Base-by-base conservation (phyloP, 1,284 basidiomycete species). In the Stygiomarasmius scandens region DNA sequence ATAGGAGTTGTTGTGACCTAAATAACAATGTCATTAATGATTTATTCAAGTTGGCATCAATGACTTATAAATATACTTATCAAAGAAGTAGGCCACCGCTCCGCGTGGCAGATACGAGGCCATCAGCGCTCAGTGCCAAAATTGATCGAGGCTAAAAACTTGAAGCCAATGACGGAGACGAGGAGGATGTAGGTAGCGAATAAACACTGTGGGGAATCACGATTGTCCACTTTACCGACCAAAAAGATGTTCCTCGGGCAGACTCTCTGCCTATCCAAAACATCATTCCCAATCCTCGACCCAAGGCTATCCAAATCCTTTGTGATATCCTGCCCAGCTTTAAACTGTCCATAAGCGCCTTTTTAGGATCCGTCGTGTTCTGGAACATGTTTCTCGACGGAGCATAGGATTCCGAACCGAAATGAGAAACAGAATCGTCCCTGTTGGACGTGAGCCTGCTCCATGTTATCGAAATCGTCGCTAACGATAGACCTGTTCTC, bases 111-210 rank as follows among this genome's bases (percentile, higher is more conserved):
- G n/a, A n/a, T n/a, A n/a, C n/a, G n/a, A n/a, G n/a, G n/a, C n/a
- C n/a, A n/a, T n/a, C n/a, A n/a, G n/a, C n/a, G n/a, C n/a, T n/a
- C n/a, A n/a, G n/a, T n/a, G n/a, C n/a, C n/a, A n/a, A n/a, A 93
- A 74, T 96, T 96, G 71, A 98, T 80, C 0, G 95, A 96, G 0
- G 95, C 94, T 60, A 98, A 77, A 78, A 98, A 99, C 77, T 99
- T 99, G 90, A 99, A 0, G n/a, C 90, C 95, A 67, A 99, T 96
- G 69, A 98, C 91, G 58, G 89, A 79, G 56, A 98, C 92, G 54
- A 99, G 86, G 8, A 99, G 82, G 67, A 99, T 93, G 74, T 96
- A 96, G 45, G 87, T 90, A 20, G 95, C 87, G 75, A 99, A 98
- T 47, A 88, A 81, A 71, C 96, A 99, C 72, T 95, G 90, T 0